phyloP scores from a whole-genome alignment of 805 yeast species.

The Sungouiella blattae region DNA sequence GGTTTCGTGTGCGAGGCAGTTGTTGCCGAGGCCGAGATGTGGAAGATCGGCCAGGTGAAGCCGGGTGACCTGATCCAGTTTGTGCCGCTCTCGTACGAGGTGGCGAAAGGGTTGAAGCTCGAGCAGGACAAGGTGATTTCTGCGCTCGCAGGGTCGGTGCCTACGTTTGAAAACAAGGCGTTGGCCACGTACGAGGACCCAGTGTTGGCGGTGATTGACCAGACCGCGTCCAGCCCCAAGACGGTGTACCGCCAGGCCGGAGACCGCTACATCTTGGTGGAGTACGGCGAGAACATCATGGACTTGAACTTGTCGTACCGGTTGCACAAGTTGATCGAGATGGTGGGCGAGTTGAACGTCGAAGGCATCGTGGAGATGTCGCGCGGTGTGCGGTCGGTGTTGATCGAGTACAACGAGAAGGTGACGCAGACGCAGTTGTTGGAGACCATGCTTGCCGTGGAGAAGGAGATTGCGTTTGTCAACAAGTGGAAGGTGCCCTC shows the following conservation, averaged over 20 bases:
- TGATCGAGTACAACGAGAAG: constrained; percentile 76
- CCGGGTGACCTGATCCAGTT: constrained; percentile 88
- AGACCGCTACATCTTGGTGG: constrained; percentile 87
- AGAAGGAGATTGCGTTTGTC: constrained; percentile 66
- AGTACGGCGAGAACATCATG: constrained; percentile 86
- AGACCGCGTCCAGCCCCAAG: constrained; percentile 52
- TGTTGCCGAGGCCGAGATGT: constrained; percentile 91
- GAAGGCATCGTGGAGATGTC: constrained; percentile 92
- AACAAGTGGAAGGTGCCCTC: constrained; percentile 86
- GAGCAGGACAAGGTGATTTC: constrained; percentile 57
- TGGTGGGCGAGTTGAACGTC: constrained; percentile 62
- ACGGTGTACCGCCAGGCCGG: constrained; percentile 95
- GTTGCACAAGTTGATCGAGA: constrained; percentile 74
- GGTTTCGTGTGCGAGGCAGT: constrained; percentile 98
- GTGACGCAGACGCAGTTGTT: constrained; percentile 63
- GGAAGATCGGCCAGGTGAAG: constrained; percentile 97
- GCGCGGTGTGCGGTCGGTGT: constrained; percentile 93
- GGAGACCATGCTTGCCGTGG: constrained; percentile 66
- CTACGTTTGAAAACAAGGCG: constrained; percentile 21
- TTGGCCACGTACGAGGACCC: constrained; percentile 58
- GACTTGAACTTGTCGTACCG: constrained; percentile 84
- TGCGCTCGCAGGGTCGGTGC: constrained; percentile 41
- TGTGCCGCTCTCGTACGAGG: constrained; percentile 67
- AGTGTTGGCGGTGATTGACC: constrained; percentile 52
- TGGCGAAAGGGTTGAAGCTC: constrained; percentile 62